These are phyloP conservation scores for Colletotrichum sp. DNA, from an alignment of 2,329 filamentous ascomycete genomes.

Conservation along the genomic window DNA sequence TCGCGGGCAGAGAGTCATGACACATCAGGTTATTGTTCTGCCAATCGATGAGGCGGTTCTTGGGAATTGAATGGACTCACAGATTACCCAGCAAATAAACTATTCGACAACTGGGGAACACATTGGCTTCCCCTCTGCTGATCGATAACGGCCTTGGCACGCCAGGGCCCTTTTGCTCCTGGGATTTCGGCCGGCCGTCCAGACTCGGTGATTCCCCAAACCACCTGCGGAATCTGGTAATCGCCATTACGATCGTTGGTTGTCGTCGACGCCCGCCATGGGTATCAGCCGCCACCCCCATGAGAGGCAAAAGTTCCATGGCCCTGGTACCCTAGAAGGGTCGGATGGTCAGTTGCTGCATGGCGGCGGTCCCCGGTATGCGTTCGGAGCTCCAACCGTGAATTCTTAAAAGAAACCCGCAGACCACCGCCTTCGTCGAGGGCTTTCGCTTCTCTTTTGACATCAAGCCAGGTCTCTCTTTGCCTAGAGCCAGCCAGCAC, in stretches of 20 bases:
- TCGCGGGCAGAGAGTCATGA: neutral
- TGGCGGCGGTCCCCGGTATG: neutral
- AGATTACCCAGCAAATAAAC: constrained; percentile 15
- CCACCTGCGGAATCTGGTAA: constrained; percentile 1
- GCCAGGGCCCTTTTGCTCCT: neutral
- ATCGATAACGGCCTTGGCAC: constrained; percentile 10
- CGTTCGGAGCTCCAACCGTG: neutral
- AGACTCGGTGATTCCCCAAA: neutral
- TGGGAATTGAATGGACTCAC: neutral
- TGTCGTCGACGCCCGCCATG: neutral
- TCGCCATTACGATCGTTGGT: neutral
- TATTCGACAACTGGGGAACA: neutral
- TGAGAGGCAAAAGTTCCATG: constrained; percentile 12
- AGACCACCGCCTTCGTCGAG: neutral
- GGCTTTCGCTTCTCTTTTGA: neutral
- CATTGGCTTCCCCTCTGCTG: neutral
- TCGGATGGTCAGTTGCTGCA: neutral
- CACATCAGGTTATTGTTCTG: neutral
- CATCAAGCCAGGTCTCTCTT: constrained; percentile 5
- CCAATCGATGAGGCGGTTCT: neutral
- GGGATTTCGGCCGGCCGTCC: neutral
- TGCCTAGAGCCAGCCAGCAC: constrained; percentile 6
- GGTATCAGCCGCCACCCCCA: neutral
- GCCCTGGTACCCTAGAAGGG: neutral
- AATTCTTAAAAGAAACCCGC: neutral